Evolutionary conservation across 805 yeast genomes (phyloP), one percentile per base, ranked within the genome.

Genomic region (Teunomyces barrocoloradensis): DNA sequence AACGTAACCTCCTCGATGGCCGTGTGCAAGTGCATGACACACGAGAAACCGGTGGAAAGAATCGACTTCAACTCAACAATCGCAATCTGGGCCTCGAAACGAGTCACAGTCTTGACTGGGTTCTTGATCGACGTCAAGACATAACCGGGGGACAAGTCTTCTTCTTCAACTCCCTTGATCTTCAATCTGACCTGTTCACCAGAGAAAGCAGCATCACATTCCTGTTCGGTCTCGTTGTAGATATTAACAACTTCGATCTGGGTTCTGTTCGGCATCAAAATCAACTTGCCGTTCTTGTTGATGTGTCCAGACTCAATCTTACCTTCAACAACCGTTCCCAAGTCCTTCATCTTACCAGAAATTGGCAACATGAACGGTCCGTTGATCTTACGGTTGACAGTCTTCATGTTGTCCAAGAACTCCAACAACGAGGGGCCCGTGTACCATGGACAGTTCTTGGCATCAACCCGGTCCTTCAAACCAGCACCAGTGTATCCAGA

Each of bases 401-500:
- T 82, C 56, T 84, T 80, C 85, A 94, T 81, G 57, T 70, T 62
- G 68, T 94, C 99, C 66, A 94, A 79, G 71, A 77, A 92, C 73
- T 94, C 97, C 61, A 94, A 78, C 60, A 94, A 74, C 10, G 97
- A 75, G 41, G 98, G 98, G 13, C 99, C 99, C 13, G 67, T 71
- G 77, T 92, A 92, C 98, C 98, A 94, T 53, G 97, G 91, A 63
- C 95, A 87, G 33, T 76, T 82, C 51, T 77, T 73, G 53, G 81
- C 66, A 52, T 79, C 65, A 41, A 94, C 88, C 55, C 91, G 83
- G 33, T 89, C 96, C 71, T 89, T 91, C 75, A 94, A 77, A 58
- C 97, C 97, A 47, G 95, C 96, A 64, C 99, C 99, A 45, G 97
- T 89, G 78, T 77, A 94, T 53, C 99, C 99, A 15, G 97, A 90